Percentiles rank a stretch among this genome's conserved stretches.
Evolutionary conservation across 2,329 filamentous ascomycete genomes (phyloP).

Genomic region (Aschersonia sp.): DNA sequence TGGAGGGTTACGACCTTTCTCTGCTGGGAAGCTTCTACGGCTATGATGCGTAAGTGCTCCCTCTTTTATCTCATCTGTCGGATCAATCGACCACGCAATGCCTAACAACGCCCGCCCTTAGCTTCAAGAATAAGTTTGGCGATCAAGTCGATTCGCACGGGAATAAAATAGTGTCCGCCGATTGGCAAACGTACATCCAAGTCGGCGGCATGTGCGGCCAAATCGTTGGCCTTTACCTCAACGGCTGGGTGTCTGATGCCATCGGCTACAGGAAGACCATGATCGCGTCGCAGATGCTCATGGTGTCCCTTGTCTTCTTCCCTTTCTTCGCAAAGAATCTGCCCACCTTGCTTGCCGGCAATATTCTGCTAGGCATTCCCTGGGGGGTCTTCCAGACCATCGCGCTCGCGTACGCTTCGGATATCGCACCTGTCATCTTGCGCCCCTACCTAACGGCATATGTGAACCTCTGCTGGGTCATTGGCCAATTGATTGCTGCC

Average conservation of each 20-base stretch:
- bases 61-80: neutral
- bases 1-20: slow-evolving; percentile 24
- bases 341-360: slow-evolving; percentile 19
- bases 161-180: slow-evolving; percentile 22
- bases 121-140: slow-evolving; percentile 13
- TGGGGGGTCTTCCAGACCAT: slow-evolving; percentile 25
- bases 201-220: slow-evolving; percentile 7
- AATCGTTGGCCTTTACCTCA: neutral
- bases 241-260: neutral
- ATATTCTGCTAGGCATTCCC: slow-evolving; percentile 25
- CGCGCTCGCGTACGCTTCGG: slow-evolving; percentile 26
- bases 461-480: slow-evolving; percentile 26
- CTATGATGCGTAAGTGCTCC: neutral
- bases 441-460: slow-evolving; percentile 23
- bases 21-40: slow-evolving; percentile 20
- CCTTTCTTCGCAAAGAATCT: slow-evolving; percentile 24
- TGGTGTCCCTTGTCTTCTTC: slow-evolving; percentile 24
- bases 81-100: neutral
- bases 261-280: slow-evolving; percentile 25
- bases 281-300: slow-evolving; percentile 18
- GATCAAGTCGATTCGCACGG: slow-evolving; percentile 8
- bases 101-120: slow-evolving; percentile 9
- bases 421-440: slow-evolving; percentile 16
- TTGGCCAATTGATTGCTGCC: slow-evolving; percentile 25
- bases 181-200: slow-evolving; percentile 34